Conservation (phyloP, 2,329 filamentous ascomycete genomes). For the Coleophoma cylindrospora region DNA sequence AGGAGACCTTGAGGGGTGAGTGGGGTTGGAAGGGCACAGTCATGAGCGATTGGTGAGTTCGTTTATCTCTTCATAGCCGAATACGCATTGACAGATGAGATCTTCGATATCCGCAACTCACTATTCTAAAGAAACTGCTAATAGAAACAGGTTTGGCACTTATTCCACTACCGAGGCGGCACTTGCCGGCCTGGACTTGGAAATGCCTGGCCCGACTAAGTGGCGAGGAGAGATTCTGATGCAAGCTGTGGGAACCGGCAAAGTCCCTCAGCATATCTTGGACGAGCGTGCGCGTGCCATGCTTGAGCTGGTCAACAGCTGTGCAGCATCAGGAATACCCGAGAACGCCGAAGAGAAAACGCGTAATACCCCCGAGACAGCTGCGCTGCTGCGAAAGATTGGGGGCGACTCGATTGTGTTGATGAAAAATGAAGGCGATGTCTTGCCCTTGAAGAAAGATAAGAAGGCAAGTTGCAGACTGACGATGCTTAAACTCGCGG, state of each 20-base stretch:
- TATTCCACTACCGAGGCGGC: constrained; percentile 48
- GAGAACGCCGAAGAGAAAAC: constrained; percentile 21
- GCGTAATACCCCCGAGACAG: constrained; percentile 26
- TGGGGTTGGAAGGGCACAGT: constrained; percentile 40
- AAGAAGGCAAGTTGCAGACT: constrained; percentile 40
- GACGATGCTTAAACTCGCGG: background rate
- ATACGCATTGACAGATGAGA: background rate
- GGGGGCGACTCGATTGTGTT: constrained; percentile 58
- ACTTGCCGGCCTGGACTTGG: constrained; percentile 49
- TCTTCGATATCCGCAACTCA: no score
- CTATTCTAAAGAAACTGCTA: no score
- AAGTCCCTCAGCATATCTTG: constrained; percentile 17
- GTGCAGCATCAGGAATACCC: constrained; percentile 26
- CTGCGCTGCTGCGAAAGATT: constrained; percentile 45
- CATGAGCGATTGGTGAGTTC: constrained; percentile 42
- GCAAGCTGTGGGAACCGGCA: constrained; percentile 17
- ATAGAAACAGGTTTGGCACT: constrained; percentile 33
- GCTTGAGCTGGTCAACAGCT: constrained; percentile 24
- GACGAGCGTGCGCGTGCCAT: constrained; percentile 21
- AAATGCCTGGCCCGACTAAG: constrained; percentile 50
- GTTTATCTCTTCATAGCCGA: background rate
- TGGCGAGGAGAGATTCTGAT: constrained; percentile 19
- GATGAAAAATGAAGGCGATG: constrained; percentile 54
- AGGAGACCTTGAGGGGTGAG: constrained; percentile 34
- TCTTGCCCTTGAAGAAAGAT: constrained; percentile 53